Evolutionary conservation across 2,329 filamentous ascomycete species (phyloP), one percentile per base, ranked within the genome.

Genomic region (Epichloe typhina): DNA sequence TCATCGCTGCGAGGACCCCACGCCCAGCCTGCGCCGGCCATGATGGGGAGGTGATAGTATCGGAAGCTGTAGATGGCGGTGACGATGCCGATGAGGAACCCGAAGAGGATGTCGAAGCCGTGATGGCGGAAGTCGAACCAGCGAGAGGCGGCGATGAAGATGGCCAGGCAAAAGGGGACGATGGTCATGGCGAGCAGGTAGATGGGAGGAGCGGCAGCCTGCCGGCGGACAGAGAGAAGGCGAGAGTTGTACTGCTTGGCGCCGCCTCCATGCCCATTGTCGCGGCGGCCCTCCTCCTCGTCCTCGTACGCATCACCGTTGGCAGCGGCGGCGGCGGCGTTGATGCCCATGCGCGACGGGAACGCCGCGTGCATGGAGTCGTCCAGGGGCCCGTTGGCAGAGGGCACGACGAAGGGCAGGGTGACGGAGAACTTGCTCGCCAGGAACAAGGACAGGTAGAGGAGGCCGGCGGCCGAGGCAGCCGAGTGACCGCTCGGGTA

Each of bases 41-140:
- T 61, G 55, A 95, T 81, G 0, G 89, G 88, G 9, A 93, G 70
- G 62, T 96, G 88, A 63, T 95, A 96, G 70, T 84, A 88, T 23
- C 86, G 76, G 71, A 95, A 95, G 3, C 83, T 78, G 58, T 91
- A 81, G 63, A 83, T 82, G 19, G 86, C 79, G 38, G 79, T 79
- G 43, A 82, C 67, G 13, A 83, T 75, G 8, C 91, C 91, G 54
- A 96, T 84, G 12, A 86, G 57, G 50, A 83, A 85, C n/a, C 91
- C 91, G 55, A 86, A 88, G 2, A 96, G 69, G 56, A 96, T 86
- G 57, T 97, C 91, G 64, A 95, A 91, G n/a, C 84, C 89, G 64
- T 91, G 86, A 66, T 97, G 91, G 39, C 87, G 82, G 69, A 84
- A 94, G 65, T 96, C 84, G 53, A 84, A 89, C 77, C 84, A 97